Evolutionary conservation across 1,284 basidiomycete species (phyloP).

Genomic region (Ceraceosorus bombacis): DNA sequence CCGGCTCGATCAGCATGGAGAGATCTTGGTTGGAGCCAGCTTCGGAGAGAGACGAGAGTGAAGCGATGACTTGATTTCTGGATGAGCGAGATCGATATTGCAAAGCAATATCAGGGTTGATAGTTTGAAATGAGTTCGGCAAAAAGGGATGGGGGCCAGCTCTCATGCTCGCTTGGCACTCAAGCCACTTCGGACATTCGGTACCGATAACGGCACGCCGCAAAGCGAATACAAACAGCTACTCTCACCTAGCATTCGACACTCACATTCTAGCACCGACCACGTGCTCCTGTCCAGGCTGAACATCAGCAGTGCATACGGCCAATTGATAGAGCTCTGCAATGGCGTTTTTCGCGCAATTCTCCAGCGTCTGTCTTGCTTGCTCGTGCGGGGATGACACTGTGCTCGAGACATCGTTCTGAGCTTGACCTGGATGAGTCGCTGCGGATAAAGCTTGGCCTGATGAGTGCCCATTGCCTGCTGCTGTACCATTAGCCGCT

Average conservation of each 20-base stretch:
- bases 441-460: background rate
- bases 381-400: constrained; percentile 2
- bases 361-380: constrained; percentile 21
- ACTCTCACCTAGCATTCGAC: too few relatives aligned
- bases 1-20: constrained; percentile 31
- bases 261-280: constrained; percentile 36
- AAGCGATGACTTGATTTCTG: constrained; percentile 26
- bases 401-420: background rate
- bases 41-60: constrained; percentile 29
- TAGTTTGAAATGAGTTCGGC: background rate
- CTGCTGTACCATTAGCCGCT: background rate
- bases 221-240: too few relatives aligned
- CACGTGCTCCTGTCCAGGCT: constrained; percentile 28
- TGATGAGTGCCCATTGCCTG: background rate
- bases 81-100: background rate
- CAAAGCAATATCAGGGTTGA: background rate
- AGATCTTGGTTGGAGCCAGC: constrained; percentile 25
- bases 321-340: constrained; percentile 43
- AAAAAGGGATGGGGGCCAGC: background rate
- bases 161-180: background rate
- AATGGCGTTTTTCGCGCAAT: constrained; percentile 29
- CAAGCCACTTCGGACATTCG: too few relatives aligned
- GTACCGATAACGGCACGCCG: too few relatives aligned
- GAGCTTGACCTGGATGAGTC: background rate
- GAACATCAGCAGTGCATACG: constrained; percentile 38